Evolutionary conservation across 257 asterid genomes (phyloP).

Genomic region (Ballota nigra): DNA sequence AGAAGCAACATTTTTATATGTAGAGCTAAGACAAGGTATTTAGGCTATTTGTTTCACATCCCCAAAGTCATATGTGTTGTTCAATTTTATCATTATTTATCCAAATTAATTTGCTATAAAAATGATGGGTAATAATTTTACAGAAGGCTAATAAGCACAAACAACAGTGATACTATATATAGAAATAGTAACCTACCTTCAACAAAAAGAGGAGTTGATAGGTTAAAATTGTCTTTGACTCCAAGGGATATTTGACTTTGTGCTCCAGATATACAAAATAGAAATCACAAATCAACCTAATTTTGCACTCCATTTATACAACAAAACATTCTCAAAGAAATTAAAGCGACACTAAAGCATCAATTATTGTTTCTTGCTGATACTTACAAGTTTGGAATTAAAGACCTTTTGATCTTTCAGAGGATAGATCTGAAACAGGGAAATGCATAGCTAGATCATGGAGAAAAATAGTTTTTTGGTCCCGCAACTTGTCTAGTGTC

Average conservation of each 20-base stretch:
- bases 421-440: constrained; percentile 34
- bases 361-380: constrained; percentile 18
- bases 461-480: no score
- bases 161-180: background rate
- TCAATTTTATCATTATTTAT: no score
- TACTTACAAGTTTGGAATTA: constrained; percentile 42
- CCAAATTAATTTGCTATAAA: background rate
- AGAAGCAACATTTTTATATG: background rate
- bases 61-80: background rate
- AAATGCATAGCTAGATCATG: background rate
- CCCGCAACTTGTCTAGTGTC: no score
- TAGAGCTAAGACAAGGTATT: background rate
- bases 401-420: constrained; percentile 36
- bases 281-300: constrained; percentile 11
- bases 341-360: constrained; percentile 5
- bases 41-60: background rate
- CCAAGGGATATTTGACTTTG: constrained; percentile 31
- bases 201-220: constrained; percentile 29
- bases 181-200: constrained; percentile 45
- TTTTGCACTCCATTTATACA: constrained; percentile 1
- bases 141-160: background rate
- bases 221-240: constrained; percentile 34
- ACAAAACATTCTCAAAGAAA: constrained; percentile 2
- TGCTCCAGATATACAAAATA: constrained; percentile 33
- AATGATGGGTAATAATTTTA: background rate